Conservation (phyloP, 306 rosid species). For the Betula pendula region DNA sequence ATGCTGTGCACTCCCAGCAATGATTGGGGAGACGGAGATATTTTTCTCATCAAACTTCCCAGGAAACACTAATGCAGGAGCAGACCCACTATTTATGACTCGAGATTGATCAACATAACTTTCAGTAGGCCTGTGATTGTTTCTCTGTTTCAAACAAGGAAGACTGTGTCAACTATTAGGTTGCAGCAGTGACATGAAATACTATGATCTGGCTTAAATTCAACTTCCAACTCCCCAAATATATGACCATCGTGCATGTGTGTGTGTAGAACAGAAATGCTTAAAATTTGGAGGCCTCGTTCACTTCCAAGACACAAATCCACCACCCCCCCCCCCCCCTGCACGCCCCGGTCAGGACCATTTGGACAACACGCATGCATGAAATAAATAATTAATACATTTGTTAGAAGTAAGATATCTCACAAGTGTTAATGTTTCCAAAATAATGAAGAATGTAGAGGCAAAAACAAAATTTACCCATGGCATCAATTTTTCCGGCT, state of each 20-base stretch:
- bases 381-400: not conserved
- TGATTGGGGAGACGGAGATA: conserved; percentile 43
- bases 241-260: conserved; percentile 5
- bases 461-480: conserved; percentile 55
- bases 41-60: conserved; percentile 61
- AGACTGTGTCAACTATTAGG: conserved; percentile 18
- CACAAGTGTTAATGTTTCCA: conserved; percentile 4
- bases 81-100: conserved; percentile 47
- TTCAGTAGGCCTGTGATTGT: conserved; percentile 61
- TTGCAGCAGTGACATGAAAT: not conserved
- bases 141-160: conserved; percentile 50
- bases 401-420: not conserved
- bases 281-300: not conserved
- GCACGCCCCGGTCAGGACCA: no score
- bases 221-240: conserved; percentile 10
- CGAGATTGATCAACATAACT: conserved; percentile 55
- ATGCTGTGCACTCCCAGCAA: conserved; percentile 49
- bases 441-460: conserved; percentile 19
- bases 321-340: no score
- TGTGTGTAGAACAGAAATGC: conserved; percentile 4
- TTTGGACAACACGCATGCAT: conserved; percentile 4
- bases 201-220: conserved; percentile 14
- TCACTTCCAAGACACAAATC: not conserved
- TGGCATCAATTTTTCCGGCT: conserved; percentile 63
- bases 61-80: conserved; percentile 61